Conservation (phyloP, 2,329 filamentous ascomycete genomes). For the Diaporthe batatas region DNA sequence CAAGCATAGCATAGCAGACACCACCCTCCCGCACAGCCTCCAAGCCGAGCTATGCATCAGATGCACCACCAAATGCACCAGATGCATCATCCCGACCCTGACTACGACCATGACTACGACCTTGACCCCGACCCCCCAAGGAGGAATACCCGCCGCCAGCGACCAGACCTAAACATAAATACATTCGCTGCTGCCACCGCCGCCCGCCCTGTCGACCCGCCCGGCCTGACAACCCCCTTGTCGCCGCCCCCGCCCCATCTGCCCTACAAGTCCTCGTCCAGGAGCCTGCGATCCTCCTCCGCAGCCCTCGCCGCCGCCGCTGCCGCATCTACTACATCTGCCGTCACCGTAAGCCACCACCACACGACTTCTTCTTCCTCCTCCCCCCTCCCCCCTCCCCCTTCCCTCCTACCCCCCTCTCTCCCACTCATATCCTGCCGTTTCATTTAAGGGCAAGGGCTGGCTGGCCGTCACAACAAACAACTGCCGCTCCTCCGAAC, state of each 20-base stretch:
- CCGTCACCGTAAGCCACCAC: constrained; percentile 21
- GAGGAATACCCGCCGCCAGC: constrained; percentile 46
- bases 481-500: constrained; percentile 15
- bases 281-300: constrained; percentile 41
- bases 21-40: neutral
- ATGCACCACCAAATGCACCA: constrained; percentile 32
- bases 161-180: constrained; percentile 55
- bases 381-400: constrained; percentile 28
- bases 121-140: constrained; percentile 24
- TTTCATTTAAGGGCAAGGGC: constrained; percentile 50
- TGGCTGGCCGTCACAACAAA: constrained; percentile 48
- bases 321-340: constrained; percentile 10
- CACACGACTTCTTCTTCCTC: constrained; percentile 44
- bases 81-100: constrained; percentile 30
- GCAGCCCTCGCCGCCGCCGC: constrained; percentile 37
- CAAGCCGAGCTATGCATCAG: constrained; percentile 23
- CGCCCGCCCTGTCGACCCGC: constrained; percentile 26
- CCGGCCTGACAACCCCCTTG: constrained; percentile 37
- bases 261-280: constrained; percentile 40
- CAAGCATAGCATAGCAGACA: neutral
- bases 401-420: neutral
- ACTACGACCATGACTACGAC: constrained; percentile 21
- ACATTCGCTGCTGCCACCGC: constrained; percentile 41
- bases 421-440: constrained; percentile 39
- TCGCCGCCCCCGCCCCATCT: constrained; percentile 38